Base-by-base conservation (phyloP, 2,329 filamentous ascomycete species). In the Triangularia verruculosa region DNA sequence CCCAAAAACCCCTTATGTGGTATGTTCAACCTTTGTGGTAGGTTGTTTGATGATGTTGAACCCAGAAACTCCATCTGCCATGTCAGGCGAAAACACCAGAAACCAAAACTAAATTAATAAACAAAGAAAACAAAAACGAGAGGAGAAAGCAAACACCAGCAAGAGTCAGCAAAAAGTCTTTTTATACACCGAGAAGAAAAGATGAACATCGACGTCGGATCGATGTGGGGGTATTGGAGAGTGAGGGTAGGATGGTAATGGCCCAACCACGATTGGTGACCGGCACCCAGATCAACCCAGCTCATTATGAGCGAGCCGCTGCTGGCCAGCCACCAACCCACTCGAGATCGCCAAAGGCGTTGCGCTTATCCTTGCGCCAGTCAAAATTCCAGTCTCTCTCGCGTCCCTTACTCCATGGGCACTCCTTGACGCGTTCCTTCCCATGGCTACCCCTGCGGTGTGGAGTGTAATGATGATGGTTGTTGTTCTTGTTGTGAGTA, bases 261-360 rank as follows among this genome's bases (percentile, higher is more conserved):
- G 78, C 79, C 74, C 77, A 85, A 84, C 84, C 80, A 88, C 85
- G 86, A 87, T 84, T 86, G 86, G 76, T 81, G 74, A 72, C 76
- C 68, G 64, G 67, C 71, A 67, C 62, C 65, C 69, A 47, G 61
- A 73, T 67, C 68, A 67, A 55, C 67, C 64, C 68, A 66, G 39
- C 39, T 47, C 68, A 69, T 72, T 69, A 77, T 70, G 76, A 80
- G 68, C 78, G 75, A 73, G 77, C 77, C 70, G 34, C 59, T 61
- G 88, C 87, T 77, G 91, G 88, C 87, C 91, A 96, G 80, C 91
- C 92, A 82, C 93, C 93, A 87, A 97, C 92, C 89, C 94, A 96
- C 86, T 96, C 93, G 82, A 93, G 80, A 74, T 94, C 90, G 74
- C 88, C 89, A 76, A 91, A 85, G 79, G 90, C 89, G 73, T 82